Base-by-base conservation (phyloP, 1,284 basidiomycete species). In the Apiotrichum montevideense region DNA sequence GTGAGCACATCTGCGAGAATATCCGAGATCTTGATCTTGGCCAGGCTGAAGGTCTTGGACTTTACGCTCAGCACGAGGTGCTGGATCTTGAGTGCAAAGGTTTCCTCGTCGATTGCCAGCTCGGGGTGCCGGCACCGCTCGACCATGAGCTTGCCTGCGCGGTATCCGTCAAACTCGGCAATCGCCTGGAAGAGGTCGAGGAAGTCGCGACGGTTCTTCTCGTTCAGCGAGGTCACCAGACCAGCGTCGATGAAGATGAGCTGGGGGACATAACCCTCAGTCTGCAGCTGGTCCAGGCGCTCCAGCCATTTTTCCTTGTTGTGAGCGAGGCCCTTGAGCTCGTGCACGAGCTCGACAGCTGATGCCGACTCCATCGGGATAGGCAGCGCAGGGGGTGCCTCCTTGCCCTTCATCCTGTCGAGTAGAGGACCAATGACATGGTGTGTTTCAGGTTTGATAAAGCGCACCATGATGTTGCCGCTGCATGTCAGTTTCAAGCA, bases 401-500 rank as follows among this genome's bases (percentile, higher is more conserved):
- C 7, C 2, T 40, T 13, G n/a, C 32, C 39, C 42, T 43, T 34
- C 4, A 75, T 69, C 62, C 68, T 69, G 42, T 73, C 64, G 54
- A 78, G 57, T 44, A 76, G 54, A 3, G 61, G 65, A 4, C 57
- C 56, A 46, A 90, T 76, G 60, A 82, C 80, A 50, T 80, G 76
- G 2, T 84, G 85, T 1, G 84, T 82, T 7, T 84, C 80, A 0
- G 89, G 89, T 71, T 87, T 88, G 72, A 86, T 87, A 76, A 98
- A 96, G 73, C 94, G 95, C 78, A 97, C 86, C 87, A 98, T 92
- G 75, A 97, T 95, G 75, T 97, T 97, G 35, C 95, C 95, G 0
- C 47, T 49, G 37, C 37, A 39, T 7, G 13, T 39, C 11, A 35
- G n/a, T 6, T 13, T 92, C 91, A 88, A 58, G 39, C 47, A 15